These are phyloP conservation scores for Colletotrichum australisinense DNA, from an alignment of 2,329 filamentous ascomycete species.

Conservation along the genomic window DNA sequence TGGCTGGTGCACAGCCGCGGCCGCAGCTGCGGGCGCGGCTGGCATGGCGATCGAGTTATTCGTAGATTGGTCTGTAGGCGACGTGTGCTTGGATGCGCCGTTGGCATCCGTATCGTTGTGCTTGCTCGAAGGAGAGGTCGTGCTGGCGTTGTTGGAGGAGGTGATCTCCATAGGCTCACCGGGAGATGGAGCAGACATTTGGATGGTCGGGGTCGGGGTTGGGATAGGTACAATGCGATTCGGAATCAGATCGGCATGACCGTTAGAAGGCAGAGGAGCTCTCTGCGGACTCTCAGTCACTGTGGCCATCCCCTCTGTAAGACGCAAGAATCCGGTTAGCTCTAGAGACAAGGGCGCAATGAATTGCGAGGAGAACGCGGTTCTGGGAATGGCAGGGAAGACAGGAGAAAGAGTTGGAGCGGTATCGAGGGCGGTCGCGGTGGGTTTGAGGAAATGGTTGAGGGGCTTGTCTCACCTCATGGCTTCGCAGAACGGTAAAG, in stretches of 20 bases:
- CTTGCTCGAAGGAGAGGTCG: slow-evolving; percentile 25
- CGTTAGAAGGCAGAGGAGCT: slow-evolving; percentile 52
- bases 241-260: slow-evolving; percentile 58
- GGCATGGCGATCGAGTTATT: slow-evolving; percentile 57
- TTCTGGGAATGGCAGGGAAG: slow-evolving; percentile 1
- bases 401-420: slow-evolving; percentile 30
- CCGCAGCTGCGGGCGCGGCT: slow-evolving; percentile 66
- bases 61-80: slow-evolving; percentile 51
- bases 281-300: slow-evolving; percentile 62
- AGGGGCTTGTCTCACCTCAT: slow-evolving; percentile 35
- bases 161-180: slow-evolving; percentile 73
- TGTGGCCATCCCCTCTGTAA: slow-evolving; percentile 63
- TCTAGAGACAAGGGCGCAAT: slow-evolving; percentile 29
- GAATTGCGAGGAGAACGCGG: slow-evolving; percentile 24
- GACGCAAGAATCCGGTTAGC: slow-evolving; percentile 37
- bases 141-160: slow-evolving; percentile 58
- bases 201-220: slow-evolving; percentile 66
- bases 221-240: slow-evolving; percentile 62
- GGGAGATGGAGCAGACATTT: slow-evolving; percentile 68
- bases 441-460: slow-evolving; percentile 14
- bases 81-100: slow-evolving; percentile 47
- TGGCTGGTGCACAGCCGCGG: slow-evolving; percentile 86
- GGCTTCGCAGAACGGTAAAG: slow-evolving; percentile 22
- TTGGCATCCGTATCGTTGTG: slow-evolving; percentile 40
- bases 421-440: slow-evolving; percentile 33